A percentile compares a stretch with the other conserved stretches of the same genome.
Evolutionary conservation across 352 stramenopile species (phyloP).

Genomic region (Phytophthora hybrid): DNA sequence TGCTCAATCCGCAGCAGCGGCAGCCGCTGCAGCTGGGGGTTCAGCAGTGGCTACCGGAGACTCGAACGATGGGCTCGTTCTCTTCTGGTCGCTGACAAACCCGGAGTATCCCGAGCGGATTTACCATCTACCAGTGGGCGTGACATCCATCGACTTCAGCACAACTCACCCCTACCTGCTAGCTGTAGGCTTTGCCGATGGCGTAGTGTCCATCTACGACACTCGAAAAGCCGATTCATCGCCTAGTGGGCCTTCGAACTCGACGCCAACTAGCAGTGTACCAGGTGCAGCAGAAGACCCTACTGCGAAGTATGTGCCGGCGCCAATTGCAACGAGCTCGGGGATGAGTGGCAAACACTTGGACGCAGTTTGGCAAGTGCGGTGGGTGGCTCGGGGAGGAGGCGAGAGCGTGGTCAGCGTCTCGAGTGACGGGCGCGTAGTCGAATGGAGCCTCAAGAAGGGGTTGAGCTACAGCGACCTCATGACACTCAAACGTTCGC

Average conservation of each 20-base stretch:
- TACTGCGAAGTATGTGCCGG: slow-evolving; percentile 29
- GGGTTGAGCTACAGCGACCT: slow-evolving; percentile 88
- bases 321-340: slow-evolving; percentile 67
- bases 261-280: slow-evolving; percentile 8
- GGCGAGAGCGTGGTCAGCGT: slow-evolving; percentile 92
- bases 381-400: slow-evolving; percentile 92
- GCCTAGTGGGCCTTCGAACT: neutral
- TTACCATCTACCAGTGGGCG: slow-evolving; percentile 75
- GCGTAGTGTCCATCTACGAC: slow-evolving; percentile 93
- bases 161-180: slow-evolving; percentile 88
- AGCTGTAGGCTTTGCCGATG: slow-evolving; percentile 91
- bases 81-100: slow-evolving; percentile 95
- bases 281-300: neutral
- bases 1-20: slow-evolving; percentile 2
- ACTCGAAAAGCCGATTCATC: slow-evolving; percentile 71
- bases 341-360: slow-evolving; percentile 80
- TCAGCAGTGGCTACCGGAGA: slow-evolving; percentile 1
- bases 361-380: slow-evolving; percentile 93
- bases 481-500: slow-evolving; percentile 92
- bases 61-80: slow-evolving; percentile 76
- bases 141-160: slow-evolving; percentile 93
- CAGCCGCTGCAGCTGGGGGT: slow-evolving; percentile 14
- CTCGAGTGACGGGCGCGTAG: slow-evolving; percentile 91
- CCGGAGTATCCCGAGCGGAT: slow-evolving; percentile 93
- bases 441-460: slow-evolving; percentile 95